Evolutionary conservation across 2,329 filamentous ascomycete genomes (phyloP).

Genomic region (Botrytis fragariae): DNA sequence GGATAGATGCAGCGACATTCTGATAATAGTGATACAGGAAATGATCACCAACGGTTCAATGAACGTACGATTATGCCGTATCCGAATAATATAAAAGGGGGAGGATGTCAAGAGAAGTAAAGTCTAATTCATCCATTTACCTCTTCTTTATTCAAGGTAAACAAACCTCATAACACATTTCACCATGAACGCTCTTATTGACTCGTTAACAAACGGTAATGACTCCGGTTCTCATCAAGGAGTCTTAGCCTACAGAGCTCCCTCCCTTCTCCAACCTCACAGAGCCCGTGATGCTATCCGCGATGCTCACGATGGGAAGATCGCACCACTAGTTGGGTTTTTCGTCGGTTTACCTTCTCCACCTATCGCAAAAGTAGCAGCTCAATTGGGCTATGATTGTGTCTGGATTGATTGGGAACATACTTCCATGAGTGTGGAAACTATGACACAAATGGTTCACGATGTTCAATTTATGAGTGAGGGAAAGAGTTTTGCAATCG

Average conservation of each 20-base stretch:
- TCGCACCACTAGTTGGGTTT: constrained; percentile 45
- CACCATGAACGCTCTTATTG: constrained; percentile 3
- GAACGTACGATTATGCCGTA: neutral
- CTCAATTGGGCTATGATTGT: constrained; percentile 45
- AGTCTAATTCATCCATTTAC: neutral
- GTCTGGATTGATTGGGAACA: constrained; percentile 52
- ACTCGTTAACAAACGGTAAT: neutral
- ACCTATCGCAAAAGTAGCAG: constrained; percentile 43
- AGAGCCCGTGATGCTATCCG: constrained; percentile 45
- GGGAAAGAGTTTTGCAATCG: constrained; percentile 46
- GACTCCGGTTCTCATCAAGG: constrained; percentile 26
- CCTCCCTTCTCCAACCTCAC: constrained; percentile 49
- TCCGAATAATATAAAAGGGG: neutral
- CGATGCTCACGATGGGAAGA: constrained; percentile 48
- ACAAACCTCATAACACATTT: neutral
- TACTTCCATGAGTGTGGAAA: constrained; percentile 46
- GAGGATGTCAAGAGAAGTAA: neutral
- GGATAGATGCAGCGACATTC: neutral
- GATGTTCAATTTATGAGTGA: constrained; percentile 48
- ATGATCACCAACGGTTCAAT: neutral
- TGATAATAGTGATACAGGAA: neutral
- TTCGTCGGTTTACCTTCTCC: constrained; percentile 44
- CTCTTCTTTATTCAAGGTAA: neutral
- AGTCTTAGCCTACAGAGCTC: constrained; percentile 45
- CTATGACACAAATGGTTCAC: constrained; percentile 51